Evolutionary conservation across 2,329 filamentous ascomycete genomes (phyloP), one percentile per base, ranked within the genome.

Genomic region (Epichloe brachyelytri): DNA sequence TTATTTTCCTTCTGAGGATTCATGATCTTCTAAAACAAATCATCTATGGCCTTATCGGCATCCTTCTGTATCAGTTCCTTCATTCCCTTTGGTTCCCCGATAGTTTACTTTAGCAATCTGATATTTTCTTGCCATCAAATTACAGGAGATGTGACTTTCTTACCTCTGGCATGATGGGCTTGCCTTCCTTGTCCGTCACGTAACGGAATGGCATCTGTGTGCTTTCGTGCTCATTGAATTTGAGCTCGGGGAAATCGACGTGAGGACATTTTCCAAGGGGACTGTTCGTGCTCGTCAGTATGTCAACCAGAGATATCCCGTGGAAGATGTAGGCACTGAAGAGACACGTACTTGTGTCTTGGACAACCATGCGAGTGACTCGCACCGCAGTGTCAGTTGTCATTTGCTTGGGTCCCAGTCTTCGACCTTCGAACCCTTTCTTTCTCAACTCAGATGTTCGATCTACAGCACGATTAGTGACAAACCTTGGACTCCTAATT

Each of bases 161-260:
- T 69, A 95, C 90, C 72, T 86, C 77, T 20, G 93, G 93, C 89
- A 98, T 95, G 53, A 96, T 82, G 1, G 90, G 88, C 58, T 87
- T 75, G 43, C 86, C 88, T 51, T 86, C 73, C 11, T 79, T 71
- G 48, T 78, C 83, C 63, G 79, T 84, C 48, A 98, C 90, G 64
- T 98, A 98, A 58, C 93, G 87, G 69, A 98, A 98, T 1, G 93
- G 93, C 93, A 98, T 97, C 67, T 95, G 78, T 0, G 90, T 95
- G 65, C 86, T 93, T 71, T 98, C 93, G 62, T 95, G 84, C 64
- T 93, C 83, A 65, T 87, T 88, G 66, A 97, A 85, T 63, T 83
- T 83, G 63, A 98, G 78, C 63, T 97, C 91, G 0, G 93, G 93
- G 62, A 87, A 83, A 65, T 97, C 90, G 36, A 93, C 67, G 63